Evolutionary conservation across 1,284 basidiomycete genomes (phyloP).

Genomic region (Cryptococcus amylolentus): DNA sequence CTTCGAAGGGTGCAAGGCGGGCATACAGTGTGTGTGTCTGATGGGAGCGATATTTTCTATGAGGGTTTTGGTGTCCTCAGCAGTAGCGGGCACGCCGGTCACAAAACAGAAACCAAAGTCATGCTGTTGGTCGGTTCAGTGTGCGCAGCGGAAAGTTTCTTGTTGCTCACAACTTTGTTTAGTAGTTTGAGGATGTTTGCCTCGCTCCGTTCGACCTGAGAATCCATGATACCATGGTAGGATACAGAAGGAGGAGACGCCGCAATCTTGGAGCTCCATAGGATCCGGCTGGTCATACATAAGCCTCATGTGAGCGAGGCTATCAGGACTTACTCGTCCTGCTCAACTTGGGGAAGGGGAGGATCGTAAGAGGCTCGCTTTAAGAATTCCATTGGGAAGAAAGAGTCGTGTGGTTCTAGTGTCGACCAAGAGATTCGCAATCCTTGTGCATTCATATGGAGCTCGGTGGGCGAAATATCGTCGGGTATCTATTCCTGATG

Average conservation of each 20-base stretch:
- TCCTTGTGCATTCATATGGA: conserved; percentile 13
- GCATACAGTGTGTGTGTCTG: conserved; percentile 84
- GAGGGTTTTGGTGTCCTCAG: conserved; percentile 79
- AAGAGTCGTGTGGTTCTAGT: conserved; percentile 62
- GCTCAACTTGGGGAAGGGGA: conserved; percentile 14
- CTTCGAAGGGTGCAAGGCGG: neutral
- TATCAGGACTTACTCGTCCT: conserved; percentile 9
- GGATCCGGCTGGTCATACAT: conserved; percentile 57
- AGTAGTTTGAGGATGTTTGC: conserved; percentile 75
- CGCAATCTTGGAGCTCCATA: conserved; percentile 78
- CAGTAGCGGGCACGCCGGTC: conserved; percentile 71
- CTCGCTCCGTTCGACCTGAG: conserved; percentile 52
- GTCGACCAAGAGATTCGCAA: conserved; percentile 53
- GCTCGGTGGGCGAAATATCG: conserved; percentile 55
- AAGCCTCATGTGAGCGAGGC: neutral
- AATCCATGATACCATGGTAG: conserved; percentile 69
- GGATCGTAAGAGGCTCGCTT: conserved; percentile 35
- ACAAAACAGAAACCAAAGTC: conserved; percentile 87
- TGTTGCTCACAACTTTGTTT: conserved; percentile 65
- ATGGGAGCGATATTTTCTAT: conserved; percentile 78
- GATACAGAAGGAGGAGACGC: conserved; percentile 70
- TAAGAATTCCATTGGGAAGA: conserved; percentile 62
- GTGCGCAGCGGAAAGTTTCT: neutral
- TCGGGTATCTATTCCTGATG: conserved; percentile 62
- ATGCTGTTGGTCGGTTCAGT: conserved; percentile 55